A percentile compares a stretch with the other conserved stretches of the same genome.
phyloP scores from a whole-genome alignment of 1,139 yeast genomes.

The Debaryomyces psychrophilus region DNA sequence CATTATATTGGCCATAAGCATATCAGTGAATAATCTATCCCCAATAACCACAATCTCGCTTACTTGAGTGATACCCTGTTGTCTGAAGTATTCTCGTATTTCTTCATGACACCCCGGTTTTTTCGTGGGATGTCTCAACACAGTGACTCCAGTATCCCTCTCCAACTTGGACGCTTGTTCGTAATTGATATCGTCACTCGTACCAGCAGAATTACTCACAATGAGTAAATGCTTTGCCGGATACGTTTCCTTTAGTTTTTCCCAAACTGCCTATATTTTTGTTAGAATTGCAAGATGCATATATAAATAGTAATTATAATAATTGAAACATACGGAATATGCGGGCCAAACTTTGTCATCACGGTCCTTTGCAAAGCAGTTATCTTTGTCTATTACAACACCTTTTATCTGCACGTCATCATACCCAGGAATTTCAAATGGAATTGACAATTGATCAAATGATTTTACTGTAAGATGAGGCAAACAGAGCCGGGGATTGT shows the following conservation, averaged over 20 bases:
- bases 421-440: conserved; percentile 39
- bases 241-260: conserved; percentile 51
- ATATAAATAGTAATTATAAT: background rate
- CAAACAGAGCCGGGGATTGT: conserved; percentile 66
- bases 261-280: conserved; percentile 54
- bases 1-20: conserved; percentile 93
- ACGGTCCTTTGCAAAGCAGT: conserved; percentile 88
- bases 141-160: conserved; percentile 70
- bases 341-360: conserved; percentile 80
- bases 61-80: conserved; percentile 51
- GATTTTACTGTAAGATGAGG: conserved; percentile 68
- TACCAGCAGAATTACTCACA: conserved; percentile 94
- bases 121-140: conserved; percentile 75
- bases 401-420: conserved; percentile 57
- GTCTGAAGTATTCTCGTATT: conserved; percentile 59
- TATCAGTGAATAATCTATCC: conserved; percentile 87
- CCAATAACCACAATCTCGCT: conserved; percentile 83
- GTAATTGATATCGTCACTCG: conserved; percentile 67
- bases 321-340: conserved; percentile 40
- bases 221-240: conserved; percentile 72
- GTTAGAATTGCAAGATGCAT: conserved; percentile 9
- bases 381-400: conserved; percentile 89
- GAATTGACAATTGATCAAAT: conserved; percentile 62
- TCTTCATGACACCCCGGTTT: conserved; percentile 89
- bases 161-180: conserved; percentile 70